A percentile compares a stretch with the other conserved stretches of the same genome.
These are phyloP conservation scores for Stylonectria norvegica DNA, from an alignment of 2,329 filamentous ascomycete genomes.

Conservation along the genomic window DNA sequence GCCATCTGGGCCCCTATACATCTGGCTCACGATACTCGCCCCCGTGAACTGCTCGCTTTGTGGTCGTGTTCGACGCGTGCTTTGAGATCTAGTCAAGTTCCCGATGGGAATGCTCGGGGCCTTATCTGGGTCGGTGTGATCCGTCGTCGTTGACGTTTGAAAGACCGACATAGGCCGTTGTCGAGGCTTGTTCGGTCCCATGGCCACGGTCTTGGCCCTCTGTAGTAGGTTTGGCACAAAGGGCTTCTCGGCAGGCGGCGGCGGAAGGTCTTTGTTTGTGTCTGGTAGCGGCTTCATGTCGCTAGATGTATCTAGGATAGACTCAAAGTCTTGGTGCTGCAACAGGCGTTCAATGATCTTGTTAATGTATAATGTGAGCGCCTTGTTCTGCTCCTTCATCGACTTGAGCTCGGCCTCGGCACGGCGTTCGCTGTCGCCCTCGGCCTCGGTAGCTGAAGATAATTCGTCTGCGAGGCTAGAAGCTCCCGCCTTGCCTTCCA, in stretches of 20 bases:
- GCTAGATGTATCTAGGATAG: slow-evolving; percentile 79
- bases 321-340: slow-evolving; percentile 91
- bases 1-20: slow-evolving; percentile 74
- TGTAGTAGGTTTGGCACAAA: slow-evolving; percentile 52
- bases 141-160: slow-evolving; percentile 39
- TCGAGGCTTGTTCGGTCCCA: slow-evolving; percentile 44
- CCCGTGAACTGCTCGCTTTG: slow-evolving; percentile 62
- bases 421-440: slow-evolving; percentile 59
- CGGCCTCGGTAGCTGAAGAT: slow-evolving; percentile 61
- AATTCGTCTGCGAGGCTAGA: slow-evolving; percentile 85
- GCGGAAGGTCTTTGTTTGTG: slow-evolving; percentile 80
- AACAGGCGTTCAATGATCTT: slow-evolving; percentile 96
- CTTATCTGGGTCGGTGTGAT: slow-evolving; percentile 64
- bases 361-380: slow-evolving; percentile 95
- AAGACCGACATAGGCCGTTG: slow-evolving; percentile 58
- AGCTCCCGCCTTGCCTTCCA: slow-evolving; percentile 52
- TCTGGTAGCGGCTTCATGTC: slow-evolving; percentile 46
- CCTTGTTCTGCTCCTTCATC: slow-evolving; percentile 93
- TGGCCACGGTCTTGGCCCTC: slow-evolving; percentile 59
- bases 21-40: slow-evolving; percentile 77
- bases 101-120: slow-evolving; percentile 73
- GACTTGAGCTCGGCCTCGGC: slow-evolving; percentile 76
- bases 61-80: slow-evolving; percentile 53
- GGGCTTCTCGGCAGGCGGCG: slow-evolving; percentile 49
- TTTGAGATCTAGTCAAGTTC: slow-evolving; percentile 51